A percentile compares a stretch with the other conserved stretches of the same genome.
These are phyloP conservation scores for Solanum peruvianum DNA, from an alignment of 257 asterid genomes.

Conservation along the genomic window DNA sequence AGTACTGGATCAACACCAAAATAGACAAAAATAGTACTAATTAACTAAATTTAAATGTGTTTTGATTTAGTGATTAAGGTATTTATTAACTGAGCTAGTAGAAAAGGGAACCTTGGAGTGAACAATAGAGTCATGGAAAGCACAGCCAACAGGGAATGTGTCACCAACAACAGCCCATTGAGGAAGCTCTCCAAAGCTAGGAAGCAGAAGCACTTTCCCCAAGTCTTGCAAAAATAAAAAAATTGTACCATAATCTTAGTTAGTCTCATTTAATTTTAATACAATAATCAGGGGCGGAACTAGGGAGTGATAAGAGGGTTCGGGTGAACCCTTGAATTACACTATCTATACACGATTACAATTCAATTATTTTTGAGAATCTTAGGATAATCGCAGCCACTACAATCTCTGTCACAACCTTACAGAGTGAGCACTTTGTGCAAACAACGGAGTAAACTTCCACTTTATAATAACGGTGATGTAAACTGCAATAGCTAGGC, in stretches of 20 bases:
- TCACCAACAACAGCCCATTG: conserved; percentile 99
- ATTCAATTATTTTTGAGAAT: no score
- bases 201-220: conserved; percentile 77
- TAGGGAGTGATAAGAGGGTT: neutral
- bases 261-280: neutral
- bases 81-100: neutral
- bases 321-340: neutral
- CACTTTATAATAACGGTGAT: no score
- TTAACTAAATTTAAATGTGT: neutral
- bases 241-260: neutral
- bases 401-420: no score
- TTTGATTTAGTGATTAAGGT: neutral
- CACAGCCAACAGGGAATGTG: conserved; percentile 89
- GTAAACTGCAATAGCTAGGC: no score
- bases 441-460: no score
- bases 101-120: conserved; percentile 44
- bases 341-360: neutral
- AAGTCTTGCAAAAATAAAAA: conserved; percentile 31
- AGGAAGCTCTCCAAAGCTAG: conserved; percentile 73
- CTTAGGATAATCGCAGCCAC: no score
- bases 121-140: conserved; percentile 60
- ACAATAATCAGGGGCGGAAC: neutral
- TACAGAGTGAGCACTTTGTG: no score
- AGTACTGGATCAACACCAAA: conserved; percentile 28
- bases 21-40: neutral